These are phyloP conservation scores for Abortiporus biennis DNA, from an alignment of 1,284 basidiomycete genomes.

Conservation along the genomic window DNA sequence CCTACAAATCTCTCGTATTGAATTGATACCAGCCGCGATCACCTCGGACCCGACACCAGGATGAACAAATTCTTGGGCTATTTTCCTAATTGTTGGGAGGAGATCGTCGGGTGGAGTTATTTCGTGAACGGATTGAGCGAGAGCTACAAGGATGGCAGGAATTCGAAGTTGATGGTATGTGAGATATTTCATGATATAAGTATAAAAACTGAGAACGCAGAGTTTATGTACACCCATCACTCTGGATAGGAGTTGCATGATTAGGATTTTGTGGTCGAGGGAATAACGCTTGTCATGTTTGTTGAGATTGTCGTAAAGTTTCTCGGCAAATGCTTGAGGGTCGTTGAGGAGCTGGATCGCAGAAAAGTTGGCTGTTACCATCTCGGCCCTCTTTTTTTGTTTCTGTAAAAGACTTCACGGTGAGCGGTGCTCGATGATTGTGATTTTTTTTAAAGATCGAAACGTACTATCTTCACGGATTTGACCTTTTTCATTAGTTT, in stretches of 20 bases:
- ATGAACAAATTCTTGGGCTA: slow-evolving; percentile 96
- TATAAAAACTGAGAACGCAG: slow-evolving; percentile 94
- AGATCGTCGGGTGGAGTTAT: slow-evolving; percentile 93
- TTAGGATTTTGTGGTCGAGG: slow-evolving; percentile 93
- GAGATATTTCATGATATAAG: slow-evolving; percentile 93
- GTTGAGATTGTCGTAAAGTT: slow-evolving; percentile 84
- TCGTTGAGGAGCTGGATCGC: slow-evolving; percentile 93
- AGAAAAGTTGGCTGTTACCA: slow-evolving; percentile 74
- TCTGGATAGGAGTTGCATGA: slow-evolving; percentile 97
- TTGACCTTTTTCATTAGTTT: slow-evolving; percentile 73
- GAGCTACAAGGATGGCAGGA: slow-evolving; percentile 89
- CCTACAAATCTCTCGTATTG: slow-evolving; percentile 89
- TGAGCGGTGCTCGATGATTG: neutral
- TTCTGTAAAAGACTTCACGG: slow-evolving; percentile 39
- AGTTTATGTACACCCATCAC: slow-evolving; percentile 94
- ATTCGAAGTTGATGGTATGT: slow-evolving; percentile 91
- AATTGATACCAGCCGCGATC: slow-evolving; percentile 93
- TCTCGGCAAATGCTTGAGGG: slow-evolving; percentile 94
- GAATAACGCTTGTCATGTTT: slow-evolving; percentile 90
- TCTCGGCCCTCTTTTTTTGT: slow-evolving; percentile 43
- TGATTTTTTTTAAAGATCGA: neutral
- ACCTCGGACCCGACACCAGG: slow-evolving; percentile 96
- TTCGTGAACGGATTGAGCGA: slow-evolving; percentile 95
- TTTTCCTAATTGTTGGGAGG: slow-evolving; percentile 84
- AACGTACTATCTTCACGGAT: slow-evolving; percentile 43